phyloP scores from a whole-genome alignment of 441 rosid genomes.

The Omphalea diandra region DNA sequence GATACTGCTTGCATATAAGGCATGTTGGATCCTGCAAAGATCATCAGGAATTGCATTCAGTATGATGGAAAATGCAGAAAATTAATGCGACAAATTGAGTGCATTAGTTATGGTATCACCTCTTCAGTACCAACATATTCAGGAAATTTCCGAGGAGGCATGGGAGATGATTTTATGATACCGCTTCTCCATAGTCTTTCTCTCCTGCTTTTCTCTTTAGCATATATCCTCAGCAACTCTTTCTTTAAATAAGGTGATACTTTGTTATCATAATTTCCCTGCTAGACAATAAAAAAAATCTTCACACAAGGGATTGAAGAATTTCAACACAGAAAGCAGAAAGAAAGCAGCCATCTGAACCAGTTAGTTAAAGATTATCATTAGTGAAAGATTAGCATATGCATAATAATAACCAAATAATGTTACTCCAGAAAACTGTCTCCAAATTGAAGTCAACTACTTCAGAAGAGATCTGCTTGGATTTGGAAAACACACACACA shows the following conservation, averaged over 20 bases:
- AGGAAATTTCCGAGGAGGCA: slow-evolving; percentile 64
- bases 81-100: slow-evolving; percentile 18
- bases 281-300: slow-evolving; percentile 17
- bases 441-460: slow-evolving; percentile 5
- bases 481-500: no score
- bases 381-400: neutral
- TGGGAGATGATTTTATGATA: slow-evolving; percentile 72
- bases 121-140: slow-evolving; percentile 90
- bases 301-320: neutral
- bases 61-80: slow-evolving; percentile 5
- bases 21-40: slow-evolving; percentile 82
- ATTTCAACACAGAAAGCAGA: slow-evolving; percentile 3
- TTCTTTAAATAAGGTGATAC: slow-evolving; percentile 67
- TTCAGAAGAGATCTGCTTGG: neutral
- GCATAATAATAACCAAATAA: neutral
- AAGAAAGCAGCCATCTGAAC: neutral
- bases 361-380: neutral
- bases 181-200: slow-evolving; percentile 87
- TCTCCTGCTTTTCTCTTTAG: slow-evolving; percentile 70
- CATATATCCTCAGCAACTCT: slow-evolving; percentile 69
- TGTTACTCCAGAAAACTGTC: neutral
- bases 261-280: slow-evolving; percentile 54
- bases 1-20: slow-evolving; percentile 87
- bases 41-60: slow-evolving; percentile 20
- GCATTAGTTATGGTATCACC: slow-evolving; percentile 44